Base-by-base conservation (phyloP, 2,329 filamentous ascomycete species). In the Tolypocladium paradoxum region DNA sequence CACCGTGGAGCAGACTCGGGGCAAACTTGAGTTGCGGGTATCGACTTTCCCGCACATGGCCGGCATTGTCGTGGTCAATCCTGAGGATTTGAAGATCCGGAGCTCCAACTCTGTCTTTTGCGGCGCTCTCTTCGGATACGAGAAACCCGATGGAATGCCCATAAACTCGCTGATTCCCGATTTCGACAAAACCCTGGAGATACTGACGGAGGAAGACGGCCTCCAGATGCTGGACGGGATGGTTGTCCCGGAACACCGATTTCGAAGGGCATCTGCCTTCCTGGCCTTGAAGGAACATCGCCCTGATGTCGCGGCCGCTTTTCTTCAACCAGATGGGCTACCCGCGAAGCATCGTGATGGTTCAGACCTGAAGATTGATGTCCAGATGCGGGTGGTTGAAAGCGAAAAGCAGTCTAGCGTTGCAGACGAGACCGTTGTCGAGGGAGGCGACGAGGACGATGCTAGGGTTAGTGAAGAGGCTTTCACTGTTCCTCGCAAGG, bases 1-100 rank as follows among this genome's bases (percentile, higher is more conserved):
- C 53, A 87, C 87, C 0, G 78, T 99, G 49, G 84, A 90, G 55
- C 85, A 88, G 63, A 74, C 88, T 3, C 78, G 82, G 35, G 83
- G 81, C 43, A 76, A 84, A 60, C 78, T 82, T 20, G 84, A 88
- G 58, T 79, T 99, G 58, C 84, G 89, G 50, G 81, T 99, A 45
- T 96, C 92, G 18, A 96, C 90, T 65, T 95, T 96, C 59, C 93
- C 93, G 18, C 92, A 99, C 65, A 96, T 99, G 70, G 93, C 93
- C 53, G 93, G 93, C 49, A 96, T 99, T 63, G 84, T 99, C 64
- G 91, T 99, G 9, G 77, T 99, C 14, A 86, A 88, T n/a, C 86
- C 92, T 1, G 74, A 83, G 33, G 83, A 79, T 0, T 77, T 97
- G 58, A 81, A 82, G 49, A 87, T 99, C 62, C 88, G 88, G 65